phyloP scores from a whole-genome alignment of 2,329 filamentous ascomycete genomes.

The Coniochaeta sp. region DNA sequence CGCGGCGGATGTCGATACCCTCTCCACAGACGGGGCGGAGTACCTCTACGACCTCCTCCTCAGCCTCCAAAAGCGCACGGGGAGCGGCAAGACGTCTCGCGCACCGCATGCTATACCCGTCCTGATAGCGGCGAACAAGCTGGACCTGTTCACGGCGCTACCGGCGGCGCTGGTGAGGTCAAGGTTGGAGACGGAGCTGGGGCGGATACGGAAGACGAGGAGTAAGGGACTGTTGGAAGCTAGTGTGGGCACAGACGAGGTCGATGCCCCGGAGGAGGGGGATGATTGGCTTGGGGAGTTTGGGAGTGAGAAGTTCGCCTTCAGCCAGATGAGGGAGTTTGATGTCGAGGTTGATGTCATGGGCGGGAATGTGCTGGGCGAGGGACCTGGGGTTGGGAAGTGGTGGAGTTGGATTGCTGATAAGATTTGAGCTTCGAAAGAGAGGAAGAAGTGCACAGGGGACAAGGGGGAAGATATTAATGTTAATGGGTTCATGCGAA shows the following conservation, averaged over 20 bases:
- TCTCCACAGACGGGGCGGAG: constrained; percentile 63
- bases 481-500: constrained; percentile 6
- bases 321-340: constrained; percentile 76
- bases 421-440: constrained; percentile 50
- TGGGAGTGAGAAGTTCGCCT: constrained; percentile 69
- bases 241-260: constrained; percentile 60
- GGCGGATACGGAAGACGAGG: constrained; percentile 66
- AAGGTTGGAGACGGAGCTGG: constrained; percentile 73
- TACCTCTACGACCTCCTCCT: constrained; percentile 91
- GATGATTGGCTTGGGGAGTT: constrained; percentile 82
- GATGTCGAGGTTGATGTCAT: constrained; percentile 71
- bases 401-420: constrained; percentile 91
- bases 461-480: constrained; percentile 4
- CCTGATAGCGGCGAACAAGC: constrained; percentile 87
- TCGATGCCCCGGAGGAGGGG: constrained; percentile 60
- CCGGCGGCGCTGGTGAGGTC: constrained; percentile 69
- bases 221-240: constrained; percentile 79
- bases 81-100: constrained; percentile 33
- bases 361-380: constrained; percentile 63
- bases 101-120: constrained; percentile 59
- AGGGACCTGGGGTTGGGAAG: constrained; percentile 63
- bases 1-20: constrained; percentile 54
- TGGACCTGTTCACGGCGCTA: constrained; percentile 88
- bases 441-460: constrained; percentile 14
- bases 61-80: constrained; percentile 62